Base-by-base conservation (phyloP, 805 yeast genomes). In the Maudiozyma barnettii region DNA sequence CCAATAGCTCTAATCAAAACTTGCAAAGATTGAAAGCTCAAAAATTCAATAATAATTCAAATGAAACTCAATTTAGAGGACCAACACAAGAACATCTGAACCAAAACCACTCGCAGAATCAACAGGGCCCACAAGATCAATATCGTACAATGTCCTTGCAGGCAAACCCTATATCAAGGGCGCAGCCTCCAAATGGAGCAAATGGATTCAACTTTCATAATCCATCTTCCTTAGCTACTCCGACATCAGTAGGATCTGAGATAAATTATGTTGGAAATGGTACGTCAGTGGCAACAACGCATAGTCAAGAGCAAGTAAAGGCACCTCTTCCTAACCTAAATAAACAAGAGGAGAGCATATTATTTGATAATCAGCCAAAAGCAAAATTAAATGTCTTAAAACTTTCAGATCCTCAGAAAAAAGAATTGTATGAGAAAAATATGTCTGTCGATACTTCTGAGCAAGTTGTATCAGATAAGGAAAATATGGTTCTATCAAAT, bases 371-470 rank as follows among this genome's bases (percentile, higher is more conserved):
- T n/a, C 26, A 23, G 18, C 43, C 43, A 13, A 51, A 46, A 19
- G 55, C 53, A 3, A 58, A 54, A 40, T 39, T 60, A 33, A 60
- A 55, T 40, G 54, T 60, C 18, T 30, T 60, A 18, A 52, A 58
- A 44, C 41, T 60, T n/a, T 59, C 63, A 1, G 52, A 49, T 22
- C 63, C 60, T 16, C 62, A 60, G 39, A 58, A 54, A 44, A 39
- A 53, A 12, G 58, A 56, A 39, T 43, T 55, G 35, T 44, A 47
- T 16, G 54, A 56, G 33, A 52, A 51, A 33, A 55, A 55, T 44
- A 26, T 26, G 8, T 26, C 30, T 26, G 10, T 12, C 12, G 30
- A 26, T 2, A 9, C 30, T 26, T 26, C 10, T 6, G 10, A 9
- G 8, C 30, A 26, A 26, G 30, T 26, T 4, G 8, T 12, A 26